Evolutionary conservation across 331 rosid species (phyloP), one percentile per base, ranked within the genome.

Genomic region (Spiraea crenata): DNA sequence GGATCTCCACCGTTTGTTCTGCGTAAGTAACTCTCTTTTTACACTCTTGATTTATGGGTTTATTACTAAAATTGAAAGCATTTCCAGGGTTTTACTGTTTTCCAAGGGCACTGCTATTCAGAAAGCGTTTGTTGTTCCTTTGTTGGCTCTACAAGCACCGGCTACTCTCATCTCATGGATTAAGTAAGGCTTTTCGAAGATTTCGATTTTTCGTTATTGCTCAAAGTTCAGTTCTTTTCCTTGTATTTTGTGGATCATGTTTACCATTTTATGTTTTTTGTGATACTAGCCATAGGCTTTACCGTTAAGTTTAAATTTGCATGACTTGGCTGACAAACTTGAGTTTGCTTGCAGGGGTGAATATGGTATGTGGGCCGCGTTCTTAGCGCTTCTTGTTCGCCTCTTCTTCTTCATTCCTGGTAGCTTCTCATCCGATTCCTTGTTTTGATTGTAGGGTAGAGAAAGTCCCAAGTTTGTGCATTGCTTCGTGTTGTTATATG

Each of bases 71-170:
- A 25, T 2, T 25, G 31, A 25, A 25, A 25, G 2, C 55, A 55
- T 48, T 78, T 79, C 55, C 61, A 93, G 99, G 91, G 81, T 87
- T 54, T 69, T 93, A 11, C 59, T 93, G 77, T 69, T 91, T 61
- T 82, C 88, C 25, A 91, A 20, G 81, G 99, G 99, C 38, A 86
- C 99, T 17, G 82, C 89, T 1, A 74, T 85, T 63, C 96, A 83
- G 57, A 93, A 93, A 76, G 76, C 96, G 12, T 91, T 84, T 56
- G 39, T 93, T 60, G 86, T 87, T 81, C 99, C 99, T 1, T 77
- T 93, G 2, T 71, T 93, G 85, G 93, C 86, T 46, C 73, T 93
- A 47, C 99, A 89, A 85, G 96, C 97, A 37, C 99, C 99, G 31
- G 82, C 80, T 35, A 76, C 73, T 70, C 40, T 93, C 62, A 25